Base-by-base conservation (phyloP, 768 basidiomycete genomes). In the Myochromella boudieri region DNA sequence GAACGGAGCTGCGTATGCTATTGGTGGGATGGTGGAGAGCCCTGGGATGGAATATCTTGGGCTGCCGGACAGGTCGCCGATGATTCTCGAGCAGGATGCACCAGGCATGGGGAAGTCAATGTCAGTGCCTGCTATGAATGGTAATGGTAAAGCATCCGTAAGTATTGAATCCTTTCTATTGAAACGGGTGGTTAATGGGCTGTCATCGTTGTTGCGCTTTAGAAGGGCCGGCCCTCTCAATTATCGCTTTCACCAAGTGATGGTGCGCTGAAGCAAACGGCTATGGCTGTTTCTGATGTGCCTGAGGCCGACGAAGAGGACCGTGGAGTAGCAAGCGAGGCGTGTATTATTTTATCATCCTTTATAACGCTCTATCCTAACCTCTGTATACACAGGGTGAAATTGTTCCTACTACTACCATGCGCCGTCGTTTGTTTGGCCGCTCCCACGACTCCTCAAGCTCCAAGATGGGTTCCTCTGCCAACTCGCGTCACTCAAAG, bases 191-290 rank as follows among this genome's bases (percentile, higher is more conserved):
- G n/a, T 20, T 42, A 20, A 24, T 36, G 46, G 17, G 38, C 42
- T 24, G 50, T 43, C 31, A 46, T 53, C 18, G 50, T 59, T 27
- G 60, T 36, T 38, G 41, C 17, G 21, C 42, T 6, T 15, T 14
- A 65, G 58, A 78, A 77, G 67, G 59, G 47, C 10, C 74, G 81
- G 2, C 80, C 85, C 8, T 58, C 74, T 2, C 76, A 78, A 7
- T 59, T 85, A 44, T 62, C 65, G 7, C 59, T 81, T 17, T 85
- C 85, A 1, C 81, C 85, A 0, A 85, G 81, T 48, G 87, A 87
- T 49, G 67, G 76, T 14, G 76, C 76, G 6, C 63, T 87, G 15
- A 75, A 73, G 31, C 64, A 69, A 10, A 67, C 63, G n/a, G 67
- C 64, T 1, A 76, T 64, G n/a, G 68, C 65, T 17, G 60, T 67